These are phyloP conservation scores for Termitomyces sp. DNA, from an alignment of 768 basidiomycete genomes.

Conservation along the genomic window DNA sequence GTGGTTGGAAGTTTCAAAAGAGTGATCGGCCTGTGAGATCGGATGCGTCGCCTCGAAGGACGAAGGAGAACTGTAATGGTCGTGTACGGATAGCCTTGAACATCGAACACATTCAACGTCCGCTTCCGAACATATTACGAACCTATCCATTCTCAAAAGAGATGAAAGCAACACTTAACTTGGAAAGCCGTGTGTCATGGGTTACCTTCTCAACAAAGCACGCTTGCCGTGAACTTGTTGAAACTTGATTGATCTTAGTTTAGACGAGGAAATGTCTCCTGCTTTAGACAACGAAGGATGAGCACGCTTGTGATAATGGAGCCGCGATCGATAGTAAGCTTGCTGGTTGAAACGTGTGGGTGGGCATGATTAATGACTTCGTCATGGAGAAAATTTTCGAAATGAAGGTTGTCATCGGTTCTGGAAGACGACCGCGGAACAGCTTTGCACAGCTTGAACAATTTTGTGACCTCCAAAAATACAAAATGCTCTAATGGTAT, in stretches of 20 bases:
- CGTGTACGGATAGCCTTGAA: neutral
- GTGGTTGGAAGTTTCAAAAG: neutral
- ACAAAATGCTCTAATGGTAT: neutral
- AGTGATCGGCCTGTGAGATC: neutral
- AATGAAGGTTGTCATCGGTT: neutral
- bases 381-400: neutral
- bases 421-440: neutral
- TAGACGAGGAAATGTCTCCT: neutral
- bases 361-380: neutral
- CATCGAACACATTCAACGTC: neutral
- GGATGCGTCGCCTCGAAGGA: neutral
- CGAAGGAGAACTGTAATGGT: neutral
- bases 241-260: constrained; percentile 3
- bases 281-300: neutral
- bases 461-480: neutral
- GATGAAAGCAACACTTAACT: too few species aligned
- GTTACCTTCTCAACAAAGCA: neutral
- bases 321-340: neutral
- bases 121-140: neutral
- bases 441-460: constrained; percentile 4
- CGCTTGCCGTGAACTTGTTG: neutral
- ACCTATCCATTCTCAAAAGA: neutral
- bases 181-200: neutral
- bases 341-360: neutral
- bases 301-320: neutral